These are phyloP conservation scores for Erysimum cheiranthoides DNA, from an alignment of 345 rosid genomes.

Conservation along the genomic window DNA sequence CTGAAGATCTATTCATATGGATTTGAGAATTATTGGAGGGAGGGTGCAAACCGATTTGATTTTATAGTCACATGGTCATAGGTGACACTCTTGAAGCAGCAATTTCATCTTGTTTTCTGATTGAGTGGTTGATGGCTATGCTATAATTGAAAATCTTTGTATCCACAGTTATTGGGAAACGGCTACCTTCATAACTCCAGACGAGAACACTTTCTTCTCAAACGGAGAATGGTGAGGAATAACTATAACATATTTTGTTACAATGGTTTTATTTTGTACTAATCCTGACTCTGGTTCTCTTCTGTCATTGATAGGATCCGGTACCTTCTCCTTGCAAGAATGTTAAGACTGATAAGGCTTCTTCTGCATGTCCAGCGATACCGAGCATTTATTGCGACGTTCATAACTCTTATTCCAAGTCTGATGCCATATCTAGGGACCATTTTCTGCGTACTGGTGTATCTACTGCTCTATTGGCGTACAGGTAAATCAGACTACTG, in stretches of 20 bases:
- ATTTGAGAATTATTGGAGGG: constrained; percentile 92
- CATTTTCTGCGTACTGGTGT: constrained; percentile 83
- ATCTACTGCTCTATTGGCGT: constrained; percentile 93
- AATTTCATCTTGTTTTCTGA: constrained; percentile 3
- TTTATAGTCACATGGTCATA: constrained; percentile 84
- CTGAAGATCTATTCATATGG: constrained; percentile 86
- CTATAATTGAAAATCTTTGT: constrained; percentile 34
- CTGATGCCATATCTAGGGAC: constrained; percentile 94
- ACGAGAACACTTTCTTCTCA: constrained; percentile 67
- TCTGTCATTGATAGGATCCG: constrained; percentile 75
- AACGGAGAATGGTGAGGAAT: constrained; percentile 94
- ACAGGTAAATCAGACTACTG: constrained; percentile 62
- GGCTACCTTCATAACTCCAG: constrained; percentile 72
- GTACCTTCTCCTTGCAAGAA: constrained; percentile 93
- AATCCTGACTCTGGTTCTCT: constrained; percentile 20
- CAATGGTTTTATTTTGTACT: neutral
- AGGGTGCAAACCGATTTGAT: constrained; percentile 94
- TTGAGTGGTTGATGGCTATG: constrained; percentile 31
- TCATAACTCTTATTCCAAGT: constrained; percentile 90
- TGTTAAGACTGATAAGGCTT: constrained; percentile 88
- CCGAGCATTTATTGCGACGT: constrained; percentile 91
- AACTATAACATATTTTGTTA: constrained; percentile 1
- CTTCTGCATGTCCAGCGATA: constrained; percentile 76
- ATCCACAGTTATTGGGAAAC: constrained; percentile 96
- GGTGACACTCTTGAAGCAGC: constrained; percentile 53